Conservation (phyloP, 192 early-diverging fungal species). For the Phycomyces nitens region DNA sequence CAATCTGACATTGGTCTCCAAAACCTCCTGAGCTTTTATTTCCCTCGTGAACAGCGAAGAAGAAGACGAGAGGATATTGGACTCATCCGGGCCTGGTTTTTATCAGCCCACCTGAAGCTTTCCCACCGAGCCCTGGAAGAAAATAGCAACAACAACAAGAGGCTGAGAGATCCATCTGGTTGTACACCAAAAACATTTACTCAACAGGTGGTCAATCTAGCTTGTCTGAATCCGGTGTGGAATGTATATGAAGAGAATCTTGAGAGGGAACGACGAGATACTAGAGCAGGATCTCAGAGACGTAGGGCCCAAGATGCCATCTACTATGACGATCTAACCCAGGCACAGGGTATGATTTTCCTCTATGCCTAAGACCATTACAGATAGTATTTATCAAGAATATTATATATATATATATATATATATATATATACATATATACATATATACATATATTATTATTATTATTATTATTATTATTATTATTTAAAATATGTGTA, state of each 20-base stretch:
- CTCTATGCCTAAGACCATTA: neutral
- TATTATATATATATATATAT: no score
- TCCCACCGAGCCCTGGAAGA: neutral
- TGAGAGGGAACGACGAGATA: neutral
- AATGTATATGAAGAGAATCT: neutral
- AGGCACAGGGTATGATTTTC: neutral
- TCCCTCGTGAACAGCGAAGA: neutral
- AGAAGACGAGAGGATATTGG: neutral
- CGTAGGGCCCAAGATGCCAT: neutral
- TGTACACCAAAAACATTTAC: neutral
- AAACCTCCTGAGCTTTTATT: neutral
- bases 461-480: no score
- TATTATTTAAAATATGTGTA: no score
- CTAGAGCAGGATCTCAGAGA: neutral
- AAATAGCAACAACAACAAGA: neutral
- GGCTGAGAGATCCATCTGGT: neutral
- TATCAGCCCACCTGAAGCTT: neutral
- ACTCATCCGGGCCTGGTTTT: neutral
- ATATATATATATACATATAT: no score
- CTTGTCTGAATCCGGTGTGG: neutral
- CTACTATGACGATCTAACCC: neutral
- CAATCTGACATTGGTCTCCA: neutral
- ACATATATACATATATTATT: no score
- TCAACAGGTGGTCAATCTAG: neutral
- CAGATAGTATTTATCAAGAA: no score